Conservation (phyloP, 495 filamentous ascomycete genomes). For the Haplographium delicatum region DNA sequence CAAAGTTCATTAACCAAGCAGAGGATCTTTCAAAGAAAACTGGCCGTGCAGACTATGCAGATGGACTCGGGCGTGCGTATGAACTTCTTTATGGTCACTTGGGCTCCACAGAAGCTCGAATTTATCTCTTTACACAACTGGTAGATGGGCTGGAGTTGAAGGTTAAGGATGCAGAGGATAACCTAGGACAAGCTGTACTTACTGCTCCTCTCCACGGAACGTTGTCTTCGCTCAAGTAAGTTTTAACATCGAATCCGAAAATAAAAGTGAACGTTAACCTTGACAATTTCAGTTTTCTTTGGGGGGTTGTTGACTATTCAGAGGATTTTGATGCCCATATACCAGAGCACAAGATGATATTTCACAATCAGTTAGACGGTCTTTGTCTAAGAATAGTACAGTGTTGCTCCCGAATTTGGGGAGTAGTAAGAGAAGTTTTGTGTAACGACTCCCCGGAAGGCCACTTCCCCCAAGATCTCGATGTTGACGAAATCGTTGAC, state of each 20-base stretch:
- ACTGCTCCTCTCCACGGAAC: conserved; percentile 66
- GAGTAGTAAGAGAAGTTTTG: conserved; percentile 63
- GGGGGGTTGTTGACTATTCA: conserved; percentile 13
- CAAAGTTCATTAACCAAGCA: conserved; percentile 39
- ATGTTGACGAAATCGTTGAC: conserved; percentile 59
- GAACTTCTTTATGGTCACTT: conserved; percentile 41
- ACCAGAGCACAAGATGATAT: background rate
- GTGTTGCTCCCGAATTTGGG: conserved; percentile 64
- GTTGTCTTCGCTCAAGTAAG: conserved; percentile 59
- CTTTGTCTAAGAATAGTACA: conserved; percentile 51
- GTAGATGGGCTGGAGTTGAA: conserved; percentile 41
- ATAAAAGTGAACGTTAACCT: background rate
- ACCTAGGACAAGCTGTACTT: conserved; percentile 55
- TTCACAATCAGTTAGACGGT: conserved; percentile 4
- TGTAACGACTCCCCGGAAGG: conserved; percentile 93
- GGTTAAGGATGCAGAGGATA: conserved; percentile 45
- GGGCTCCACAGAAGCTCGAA: conserved; percentile 1
- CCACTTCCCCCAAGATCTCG: conserved; percentile 66
- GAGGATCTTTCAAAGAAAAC: conserved; percentile 52
- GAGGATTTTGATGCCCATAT: background rate
- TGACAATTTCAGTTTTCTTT: conserved; percentile 13
- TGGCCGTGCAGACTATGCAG: conserved; percentile 79
- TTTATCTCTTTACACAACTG: conserved; percentile 9
- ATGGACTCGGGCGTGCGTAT: conserved; percentile 67
- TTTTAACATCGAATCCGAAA: background rate